Evolutionary conservation across 2,329 filamentous ascomycete genomes (phyloP).

Genomic region (Monilinia aucupariae): DNA sequence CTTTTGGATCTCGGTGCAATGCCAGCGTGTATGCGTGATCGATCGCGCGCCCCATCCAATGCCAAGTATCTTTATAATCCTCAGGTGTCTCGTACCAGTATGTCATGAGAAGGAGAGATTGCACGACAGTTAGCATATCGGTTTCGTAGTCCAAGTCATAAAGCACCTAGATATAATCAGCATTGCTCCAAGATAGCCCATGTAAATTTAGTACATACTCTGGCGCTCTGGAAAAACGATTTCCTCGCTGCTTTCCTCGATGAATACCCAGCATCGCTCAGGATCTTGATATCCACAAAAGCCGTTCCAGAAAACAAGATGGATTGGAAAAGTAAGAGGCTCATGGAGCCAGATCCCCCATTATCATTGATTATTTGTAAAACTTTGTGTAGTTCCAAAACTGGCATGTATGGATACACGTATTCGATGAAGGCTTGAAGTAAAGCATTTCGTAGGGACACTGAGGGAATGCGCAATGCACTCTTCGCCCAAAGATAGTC

Average conservation of each 20-base stretch:
- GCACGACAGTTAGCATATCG: slow-evolving; percentile 82
- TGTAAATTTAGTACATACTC: slow-evolving; percentile 50
- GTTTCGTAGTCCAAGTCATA: slow-evolving; percentile 96
- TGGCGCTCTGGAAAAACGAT: slow-evolving; percentile 81
- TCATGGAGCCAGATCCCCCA: slow-evolving; percentile 65
- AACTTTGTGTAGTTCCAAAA: slow-evolving; percentile 64
- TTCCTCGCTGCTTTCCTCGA: slow-evolving; percentile 78
- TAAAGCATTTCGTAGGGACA: slow-evolving; percentile 69
- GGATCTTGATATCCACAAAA: slow-evolving; percentile 74
- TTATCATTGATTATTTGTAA: slow-evolving; percentile 57
- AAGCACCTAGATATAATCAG: slow-evolving; percentile 52
- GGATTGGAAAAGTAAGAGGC: slow-evolving; percentile 84
- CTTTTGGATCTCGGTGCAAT: slow-evolving; percentile 77
- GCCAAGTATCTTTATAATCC: slow-evolving; percentile 96
- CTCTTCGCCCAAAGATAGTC: slow-evolving; percentile 80
- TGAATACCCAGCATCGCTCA: slow-evolving; percentile 71
- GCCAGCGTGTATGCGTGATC: slow-evolving; percentile 92
- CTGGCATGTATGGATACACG: slow-evolving; percentile 90
- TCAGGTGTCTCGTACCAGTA: slow-evolving; percentile 98
- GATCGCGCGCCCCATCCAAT: slow-evolving; percentile 96
- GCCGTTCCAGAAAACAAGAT: slow-evolving; percentile 92
- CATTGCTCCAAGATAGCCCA: slow-evolving; percentile 12
- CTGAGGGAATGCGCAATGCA: slow-evolving; percentile 69
- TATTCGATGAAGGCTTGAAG: slow-evolving; percentile 80
- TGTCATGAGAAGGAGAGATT: slow-evolving; percentile 84